Evolutionary conservation across 495 filamentous ascomycete species (phyloP), one percentile per base, ranked within the genome.

Genomic region (Aspergillus cristatus): DNA sequence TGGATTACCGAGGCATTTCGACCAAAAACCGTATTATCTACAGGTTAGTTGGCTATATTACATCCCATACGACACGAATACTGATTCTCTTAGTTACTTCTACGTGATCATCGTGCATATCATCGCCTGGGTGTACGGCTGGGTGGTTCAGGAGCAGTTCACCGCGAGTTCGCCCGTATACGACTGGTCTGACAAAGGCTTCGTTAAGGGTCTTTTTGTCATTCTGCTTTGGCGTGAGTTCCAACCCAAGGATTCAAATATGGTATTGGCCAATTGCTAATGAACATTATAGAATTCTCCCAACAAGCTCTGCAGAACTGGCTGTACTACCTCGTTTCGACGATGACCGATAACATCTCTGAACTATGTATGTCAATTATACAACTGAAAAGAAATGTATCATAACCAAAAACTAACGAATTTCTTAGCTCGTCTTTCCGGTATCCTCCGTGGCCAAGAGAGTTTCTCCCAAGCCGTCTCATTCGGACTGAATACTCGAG

Each of bases 401-500:
- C 4, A 28, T 35, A 0, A 43, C 15, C 29, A 18, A 0, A 42
- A 29, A 32, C 37, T 7, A 18, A 44, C 44, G 56, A 45, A 40
- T 24, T 50, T 37, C 26, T 10, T 13, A 28, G 70, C 78, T 22
- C 68, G 78, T 14, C 63, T 74, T 24, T 66, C 75, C 0, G 76
- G 72, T 15, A 62, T 80, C 28, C 57, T 81, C 4, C 62, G 76
- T 32, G 76, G 74, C 1, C 76, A 74, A 2, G 75, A 80, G 43
- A 76, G 73, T 28, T 77, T 75, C 18, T 70, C 70, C 42, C 70
- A 79, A 48, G 78, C 78, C 5, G 47, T 82, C 2, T 75, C 73
- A 14, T 79, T 70, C 43, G 76, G 76, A 3, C 37, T 81, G 1
- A 70, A 68, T 31, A 66, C 65, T 0, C 48, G 51, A 3, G 52